phyloP scores from a whole-genome alignment of 768 basidiomycete genomes.

The Termitomyces sp. region DNA sequence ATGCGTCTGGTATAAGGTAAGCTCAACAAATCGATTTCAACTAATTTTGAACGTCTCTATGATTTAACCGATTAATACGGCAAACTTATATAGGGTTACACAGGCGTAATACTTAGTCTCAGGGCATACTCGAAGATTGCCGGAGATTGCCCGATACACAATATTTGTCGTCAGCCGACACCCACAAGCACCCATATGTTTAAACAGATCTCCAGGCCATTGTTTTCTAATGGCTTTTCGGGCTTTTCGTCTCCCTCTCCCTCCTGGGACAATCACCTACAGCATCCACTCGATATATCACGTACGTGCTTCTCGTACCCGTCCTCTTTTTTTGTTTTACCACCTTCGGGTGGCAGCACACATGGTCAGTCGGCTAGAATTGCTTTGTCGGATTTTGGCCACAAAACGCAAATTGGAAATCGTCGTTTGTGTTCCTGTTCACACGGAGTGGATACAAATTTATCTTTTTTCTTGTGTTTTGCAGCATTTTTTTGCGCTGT shows the following conservation, averaged over 20 bases:
- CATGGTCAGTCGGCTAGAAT: background rate
- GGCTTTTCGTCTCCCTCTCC: background rate
- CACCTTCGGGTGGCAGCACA: background rate
- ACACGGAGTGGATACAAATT: background rate
- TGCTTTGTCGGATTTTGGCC: background rate
- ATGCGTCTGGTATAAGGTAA: background rate
- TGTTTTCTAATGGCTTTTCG: background rate
- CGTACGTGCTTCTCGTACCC: constrained; percentile 2
- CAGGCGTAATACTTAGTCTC: background rate
- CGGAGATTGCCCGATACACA: constrained; percentile 9
- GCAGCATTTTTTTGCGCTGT: background rate
- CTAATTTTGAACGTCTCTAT: too few relatives aligned
- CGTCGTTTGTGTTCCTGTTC: background rate
- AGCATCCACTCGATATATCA: too few relatives aligned
- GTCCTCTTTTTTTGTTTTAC: background rate
- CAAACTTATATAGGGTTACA: background rate
- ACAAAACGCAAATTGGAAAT: background rate
- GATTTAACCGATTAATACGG: too few relatives aligned
- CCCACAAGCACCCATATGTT: constrained; percentile 12
- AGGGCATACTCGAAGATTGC: background rate
- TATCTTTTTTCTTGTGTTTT: background rate
- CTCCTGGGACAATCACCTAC: background rate
- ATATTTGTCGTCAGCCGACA: background rate
- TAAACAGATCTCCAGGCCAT: background rate
- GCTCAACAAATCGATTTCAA: too few relatives aligned